Evolutionary conservation across 140 eudicot genomes (phyloP).

Genomic region (Stevia rebaudiana): DNA sequence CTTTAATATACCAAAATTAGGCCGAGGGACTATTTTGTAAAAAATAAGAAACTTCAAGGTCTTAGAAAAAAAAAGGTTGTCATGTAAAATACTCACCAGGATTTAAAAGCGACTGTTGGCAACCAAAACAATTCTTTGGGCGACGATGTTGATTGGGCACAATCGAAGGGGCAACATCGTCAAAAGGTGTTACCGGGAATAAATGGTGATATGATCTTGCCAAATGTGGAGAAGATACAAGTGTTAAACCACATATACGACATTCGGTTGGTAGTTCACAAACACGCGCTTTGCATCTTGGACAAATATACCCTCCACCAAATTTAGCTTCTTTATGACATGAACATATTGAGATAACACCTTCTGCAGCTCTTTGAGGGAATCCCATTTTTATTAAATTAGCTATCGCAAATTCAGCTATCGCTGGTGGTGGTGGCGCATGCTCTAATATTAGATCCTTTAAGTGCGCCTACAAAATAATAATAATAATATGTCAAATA

Average conservation of each 20-base stretch:
- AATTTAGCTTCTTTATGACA: conserved; percentile 93
- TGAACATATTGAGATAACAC: conserved; percentile 82
- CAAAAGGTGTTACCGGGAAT: conserved; percentile 85
- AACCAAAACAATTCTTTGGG: conserved; percentile 76
- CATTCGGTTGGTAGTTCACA: conserved; percentile 95
- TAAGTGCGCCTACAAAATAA: conserved; percentile 58
- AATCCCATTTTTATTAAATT: conserved; percentile 96
- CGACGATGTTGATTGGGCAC: conserved; percentile 33
- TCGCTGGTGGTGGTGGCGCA: conserved; percentile 99
- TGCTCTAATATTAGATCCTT: conserved; percentile 86
- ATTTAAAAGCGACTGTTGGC: conserved; percentile 72
- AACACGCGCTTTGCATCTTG: conserved; percentile 95
- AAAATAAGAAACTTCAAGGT: too few relatives aligned
- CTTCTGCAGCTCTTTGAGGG: conserved; percentile 96
- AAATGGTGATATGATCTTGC: conserved; percentile 97
- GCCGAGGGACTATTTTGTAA: background rate
- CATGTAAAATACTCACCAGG: conserved; percentile 49
- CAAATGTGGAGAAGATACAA: conserved; percentile 91
- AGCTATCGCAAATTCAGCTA: conserved; percentile 91
- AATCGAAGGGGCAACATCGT: conserved; percentile 54
- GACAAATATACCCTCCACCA: conserved; percentile 98
- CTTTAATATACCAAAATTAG: background rate
- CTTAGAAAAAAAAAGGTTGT: background rate
- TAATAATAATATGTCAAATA: conserved; percentile 2
- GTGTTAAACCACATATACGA: conserved; percentile 92